Conservation (phyloP, 228 moss, liverwort and hornwort genomes). For the Sphagnum fallax region DNA sequence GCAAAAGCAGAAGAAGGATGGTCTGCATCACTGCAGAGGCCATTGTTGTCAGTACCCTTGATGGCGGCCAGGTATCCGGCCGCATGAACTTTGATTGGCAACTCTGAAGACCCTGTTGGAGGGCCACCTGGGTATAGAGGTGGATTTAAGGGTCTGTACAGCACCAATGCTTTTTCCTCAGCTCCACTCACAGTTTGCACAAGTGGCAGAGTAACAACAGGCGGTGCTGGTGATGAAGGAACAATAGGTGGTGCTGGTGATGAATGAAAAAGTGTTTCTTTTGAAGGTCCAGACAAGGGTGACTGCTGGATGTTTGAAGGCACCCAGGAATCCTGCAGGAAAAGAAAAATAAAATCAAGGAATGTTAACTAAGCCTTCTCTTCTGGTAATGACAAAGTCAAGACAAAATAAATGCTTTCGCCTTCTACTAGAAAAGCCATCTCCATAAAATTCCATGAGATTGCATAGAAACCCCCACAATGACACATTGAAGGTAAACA, state of each 20-base stretch:
- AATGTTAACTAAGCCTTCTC: no score
- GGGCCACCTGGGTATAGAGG: conserved; percentile 74
- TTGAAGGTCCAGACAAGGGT: conserved; percentile 23
- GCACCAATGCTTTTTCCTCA: conserved; percentile 60
- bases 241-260: conserved; percentile 10
- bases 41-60: conserved; percentile 84
- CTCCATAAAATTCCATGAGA: no score
- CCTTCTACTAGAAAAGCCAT: no score
- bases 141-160: conserved; percentile 62
- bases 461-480: no score
- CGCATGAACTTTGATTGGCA: conserved; percentile 44
- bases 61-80: conserved; percentile 43
- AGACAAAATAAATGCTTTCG: no score
- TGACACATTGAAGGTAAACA: no score
- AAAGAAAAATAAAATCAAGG: not conserved
- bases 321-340: conserved; percentile 43
- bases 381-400: no score
- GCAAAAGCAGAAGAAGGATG: conserved; percentile 73
- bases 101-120: conserved; percentile 43
- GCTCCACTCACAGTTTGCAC: not conserved
- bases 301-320: conserved; percentile 16
- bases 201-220: conserved; percentile 1
- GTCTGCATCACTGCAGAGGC: conserved; percentile 42
- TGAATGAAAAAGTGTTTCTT: conserved; percentile 19
- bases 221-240: conserved; percentile 3